Conservation (phyloP, 495 filamentous ascomycete genomes). For the Neurospora africana region DNA sequence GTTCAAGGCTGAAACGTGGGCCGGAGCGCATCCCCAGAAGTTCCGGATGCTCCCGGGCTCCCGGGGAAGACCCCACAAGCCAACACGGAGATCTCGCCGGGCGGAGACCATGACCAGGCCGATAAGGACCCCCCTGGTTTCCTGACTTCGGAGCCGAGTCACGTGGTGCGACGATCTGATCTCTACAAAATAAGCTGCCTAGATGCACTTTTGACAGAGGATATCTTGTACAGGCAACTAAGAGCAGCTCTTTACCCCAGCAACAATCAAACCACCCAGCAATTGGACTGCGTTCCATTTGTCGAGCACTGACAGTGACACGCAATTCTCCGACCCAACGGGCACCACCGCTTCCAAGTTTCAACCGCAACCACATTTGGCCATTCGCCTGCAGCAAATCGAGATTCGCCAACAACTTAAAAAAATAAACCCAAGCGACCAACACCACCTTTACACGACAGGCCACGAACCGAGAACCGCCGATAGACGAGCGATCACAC, state of each 20-base stretch:
- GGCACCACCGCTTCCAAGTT: neutral
- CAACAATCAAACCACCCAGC: neutral
- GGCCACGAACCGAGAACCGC: constrained; percentile 18
- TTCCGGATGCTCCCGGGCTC: neutral
- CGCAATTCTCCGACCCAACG: neutral
- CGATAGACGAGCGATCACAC: constrained; percentile 18
- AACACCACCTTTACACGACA: constrained; percentile 30
- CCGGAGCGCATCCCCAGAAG: neutral
- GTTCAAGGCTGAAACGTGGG: neutral
- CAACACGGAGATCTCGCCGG: neutral
- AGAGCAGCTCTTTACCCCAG: neutral
- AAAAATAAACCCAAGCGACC: no score
- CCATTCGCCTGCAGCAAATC: neutral
- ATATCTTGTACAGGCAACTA: neutral
- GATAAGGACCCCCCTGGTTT: neutral
- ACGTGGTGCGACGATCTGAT: neutral
- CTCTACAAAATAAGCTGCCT: neutral
- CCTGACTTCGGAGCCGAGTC: neutral
- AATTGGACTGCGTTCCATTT: neutral
- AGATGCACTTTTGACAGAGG: neutral
- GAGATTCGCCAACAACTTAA: no score
- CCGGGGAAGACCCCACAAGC: neutral
- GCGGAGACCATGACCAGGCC: neutral
- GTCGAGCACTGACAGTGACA: neutral
- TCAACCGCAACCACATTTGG: neutral